Evolutionary conservation across 2,329 filamentous ascomycete genomes (phyloP).

Genomic region (Monilinia vaccinii-corymbosi): DNA sequence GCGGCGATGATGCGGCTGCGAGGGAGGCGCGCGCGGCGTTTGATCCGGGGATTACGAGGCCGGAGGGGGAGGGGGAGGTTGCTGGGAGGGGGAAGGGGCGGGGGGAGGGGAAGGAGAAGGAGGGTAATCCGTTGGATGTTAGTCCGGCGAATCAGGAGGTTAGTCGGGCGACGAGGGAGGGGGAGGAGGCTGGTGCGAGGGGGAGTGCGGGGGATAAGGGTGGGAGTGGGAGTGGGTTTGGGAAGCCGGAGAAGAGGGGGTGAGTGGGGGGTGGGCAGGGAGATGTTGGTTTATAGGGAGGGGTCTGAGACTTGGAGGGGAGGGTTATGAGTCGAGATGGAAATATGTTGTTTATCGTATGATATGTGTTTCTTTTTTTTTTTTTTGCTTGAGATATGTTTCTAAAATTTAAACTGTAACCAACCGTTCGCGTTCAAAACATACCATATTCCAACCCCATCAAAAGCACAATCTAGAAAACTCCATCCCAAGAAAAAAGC

Average conservation of each 20-base stretch:
- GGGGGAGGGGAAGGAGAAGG: conserved; percentile 29
- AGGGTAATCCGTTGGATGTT: conserved; percentile 44
- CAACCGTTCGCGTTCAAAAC: too few relatives aligned
- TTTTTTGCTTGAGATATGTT: too few relatives aligned
- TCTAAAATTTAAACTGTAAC: too few relatives aligned
- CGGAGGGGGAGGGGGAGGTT: conserved; percentile 40
- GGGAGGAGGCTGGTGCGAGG: conserved; percentile 41
- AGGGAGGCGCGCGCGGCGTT: conserved; percentile 55
- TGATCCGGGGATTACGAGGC: conserved; percentile 37
- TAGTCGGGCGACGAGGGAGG: conserved; percentile 30
- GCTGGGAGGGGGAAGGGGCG: conserved; percentile 26
- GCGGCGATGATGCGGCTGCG: conserved; percentile 49
- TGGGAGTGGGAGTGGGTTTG: conserved; percentile 31
- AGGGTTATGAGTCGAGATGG: too few relatives aligned
- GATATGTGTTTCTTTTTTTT: too few relatives aligned
- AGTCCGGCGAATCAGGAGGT: conserved; percentile 44
- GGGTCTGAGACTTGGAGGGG: conserved; percentile 27
- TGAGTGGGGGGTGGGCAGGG: conserved; percentile 34
- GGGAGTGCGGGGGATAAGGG: conserved; percentile 36
- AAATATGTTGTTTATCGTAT: too few relatives aligned
- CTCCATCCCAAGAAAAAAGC: too few relatives aligned
- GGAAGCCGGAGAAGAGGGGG: conserved; percentile 39
- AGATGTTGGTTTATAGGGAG: conserved; percentile 34
- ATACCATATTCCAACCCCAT: too few relatives aligned
- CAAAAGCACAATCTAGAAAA: too few relatives aligned